phyloP scores from a whole-genome alignment of 805 yeast species.

The Yueomyces sinensis region DNA sequence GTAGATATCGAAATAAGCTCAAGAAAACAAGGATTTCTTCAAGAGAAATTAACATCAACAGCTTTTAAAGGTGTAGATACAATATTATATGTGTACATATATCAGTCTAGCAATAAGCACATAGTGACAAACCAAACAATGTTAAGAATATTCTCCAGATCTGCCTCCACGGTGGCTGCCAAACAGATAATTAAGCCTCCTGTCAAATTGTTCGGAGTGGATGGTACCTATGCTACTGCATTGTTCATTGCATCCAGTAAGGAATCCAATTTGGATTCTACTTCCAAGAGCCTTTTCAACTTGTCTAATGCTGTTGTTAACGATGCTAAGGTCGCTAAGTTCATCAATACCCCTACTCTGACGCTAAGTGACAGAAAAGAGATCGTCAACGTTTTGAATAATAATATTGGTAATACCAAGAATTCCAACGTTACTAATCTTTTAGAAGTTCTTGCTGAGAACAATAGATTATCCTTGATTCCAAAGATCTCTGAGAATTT shows the following conservation, averaged over 20 bases:
- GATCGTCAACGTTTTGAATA: constrained; percentile 47
- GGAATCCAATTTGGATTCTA: constrained; percentile 60
- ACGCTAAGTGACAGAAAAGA: constrained; percentile 58
- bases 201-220: constrained; percentile 86
- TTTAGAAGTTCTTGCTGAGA: constrained; percentile 76
- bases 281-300: constrained; percentile 49
- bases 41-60: too few relatives aligned
- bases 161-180: constrained; percentile 54
- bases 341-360: constrained; percentile 74
- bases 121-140: neutral
- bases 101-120: too few relatives aligned
- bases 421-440: constrained; percentile 56
- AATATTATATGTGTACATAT: too few relatives aligned
- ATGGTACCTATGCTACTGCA: constrained; percentile 95
- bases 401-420: constrained; percentile 7
- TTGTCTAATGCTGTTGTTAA: constrained; percentile 37
- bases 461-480: constrained; percentile 78
- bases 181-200: constrained; percentile 54
- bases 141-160: neutral
- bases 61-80: too few relatives aligned
- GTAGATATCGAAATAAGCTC: too few relatives aligned
- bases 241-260: constrained; percentile 84
- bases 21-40: too few relatives aligned
- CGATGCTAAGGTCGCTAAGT: constrained; percentile 50
- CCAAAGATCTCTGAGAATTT: constrained; percentile 56